Evolutionary conservation across 2,329 filamentous ascomycete genomes (phyloP).

Genomic region (Colletotrichum noveboracense): DNA sequence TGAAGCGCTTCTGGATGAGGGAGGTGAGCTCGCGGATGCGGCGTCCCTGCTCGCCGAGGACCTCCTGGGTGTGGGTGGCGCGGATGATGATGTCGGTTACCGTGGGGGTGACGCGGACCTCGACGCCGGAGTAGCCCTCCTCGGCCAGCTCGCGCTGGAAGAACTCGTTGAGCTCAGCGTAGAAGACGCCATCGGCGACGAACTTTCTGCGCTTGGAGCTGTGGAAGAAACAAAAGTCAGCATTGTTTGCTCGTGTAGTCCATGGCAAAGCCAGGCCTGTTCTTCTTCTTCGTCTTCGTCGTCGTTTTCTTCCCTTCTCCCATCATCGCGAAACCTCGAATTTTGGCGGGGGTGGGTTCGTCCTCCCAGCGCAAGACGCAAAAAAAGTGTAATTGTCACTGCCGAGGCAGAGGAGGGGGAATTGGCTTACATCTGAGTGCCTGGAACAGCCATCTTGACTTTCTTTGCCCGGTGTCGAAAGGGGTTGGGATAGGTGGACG

Average conservation of each 20-base stretch:
- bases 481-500: constrained; percentile 28
- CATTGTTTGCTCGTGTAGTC: not conserved
- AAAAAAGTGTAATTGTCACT: not conserved
- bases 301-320: not conserved
- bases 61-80: constrained; percentile 99
- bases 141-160: constrained; percentile 99
- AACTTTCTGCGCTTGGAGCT: constrained; percentile 95
- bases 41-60: constrained; percentile 99
- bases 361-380: not conserved
- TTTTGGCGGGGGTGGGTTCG: not conserved
- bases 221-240: constrained; percentile 27
- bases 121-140: constrained; percentile 99
- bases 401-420: constrained; percentile 26
- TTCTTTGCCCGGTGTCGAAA: constrained; percentile 28
- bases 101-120: constrained; percentile 99
- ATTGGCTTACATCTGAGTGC: constrained; percentile 64
- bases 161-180: constrained; percentile 99
- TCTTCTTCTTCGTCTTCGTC: not conserved
- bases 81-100: constrained; percentile 99
- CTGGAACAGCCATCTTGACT: constrained; percentile 65
- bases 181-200: constrained; percentile 99
- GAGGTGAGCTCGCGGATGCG: constrained; percentile 99
- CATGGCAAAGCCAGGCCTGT: not conserved
- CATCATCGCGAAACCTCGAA: not conserved
- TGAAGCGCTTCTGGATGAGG: constrained; percentile 99